Conservation (phyloP, 164 flowering plant genomes). For the Hamamelis virginiana region DNA sequence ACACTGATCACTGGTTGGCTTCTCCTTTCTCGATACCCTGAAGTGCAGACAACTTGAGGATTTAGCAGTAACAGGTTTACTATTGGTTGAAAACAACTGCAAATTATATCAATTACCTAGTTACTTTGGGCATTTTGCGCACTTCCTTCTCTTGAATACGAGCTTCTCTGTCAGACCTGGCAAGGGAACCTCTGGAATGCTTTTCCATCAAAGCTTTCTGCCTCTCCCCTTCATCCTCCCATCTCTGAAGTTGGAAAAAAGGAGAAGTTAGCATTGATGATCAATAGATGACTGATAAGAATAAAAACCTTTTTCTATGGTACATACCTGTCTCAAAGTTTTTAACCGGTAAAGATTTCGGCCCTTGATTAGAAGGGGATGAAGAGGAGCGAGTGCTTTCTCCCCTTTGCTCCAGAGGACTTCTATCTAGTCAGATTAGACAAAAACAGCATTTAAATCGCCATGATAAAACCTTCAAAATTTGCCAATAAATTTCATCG, state of each 20-base stretch:
- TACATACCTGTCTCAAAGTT: constrained; percentile 72
- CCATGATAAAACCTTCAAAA: background rate
- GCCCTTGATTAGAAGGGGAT: constrained; percentile 82
- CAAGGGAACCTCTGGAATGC: constrained; percentile 67
- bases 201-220: constrained; percentile 60
- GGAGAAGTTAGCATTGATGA: background rate
- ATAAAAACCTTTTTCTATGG: background rate
- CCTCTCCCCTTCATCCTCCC: constrained; percentile 78
- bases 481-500: background rate
- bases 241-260: constrained; percentile 38
- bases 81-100: background rate
- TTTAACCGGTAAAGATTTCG: constrained; percentile 76
- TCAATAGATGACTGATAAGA: background rate
- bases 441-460: constrained; percentile 2
- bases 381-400: constrained; percentile 69
- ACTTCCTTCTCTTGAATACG: constrained; percentile 55
- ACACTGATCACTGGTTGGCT: constrained; percentile 10
- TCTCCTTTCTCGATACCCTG: constrained; percentile 20
- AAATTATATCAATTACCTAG: constrained; percentile 25
- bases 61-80: background rate
- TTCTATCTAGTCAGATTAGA: constrained; percentile 51
- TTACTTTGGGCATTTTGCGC: constrained; percentile 31
- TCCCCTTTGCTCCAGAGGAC: constrained; percentile 89
- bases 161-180: constrained; percentile 58
- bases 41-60: background rate